A percentile compares a stretch with the other conserved stretches of the same genome.
These are phyloP conservation scores for Diaporthe destruens DNA, from an alignment of 2,329 filamentous ascomycete species.

Conservation along the genomic window DNA sequence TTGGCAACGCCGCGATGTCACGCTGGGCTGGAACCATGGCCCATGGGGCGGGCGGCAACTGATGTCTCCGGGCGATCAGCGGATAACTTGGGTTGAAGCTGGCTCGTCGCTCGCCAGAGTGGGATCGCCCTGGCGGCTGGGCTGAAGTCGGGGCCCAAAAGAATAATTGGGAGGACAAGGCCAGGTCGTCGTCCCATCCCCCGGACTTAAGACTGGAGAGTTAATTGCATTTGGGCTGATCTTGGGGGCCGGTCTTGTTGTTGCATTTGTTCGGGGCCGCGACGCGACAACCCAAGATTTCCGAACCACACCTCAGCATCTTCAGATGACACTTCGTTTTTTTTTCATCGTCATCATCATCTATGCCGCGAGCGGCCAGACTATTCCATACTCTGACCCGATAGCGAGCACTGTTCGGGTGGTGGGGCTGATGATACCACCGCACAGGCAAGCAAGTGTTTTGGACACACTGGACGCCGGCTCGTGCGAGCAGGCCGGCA, in stretches of 20 bases:
- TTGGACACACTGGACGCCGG: slow-evolving; percentile 12
- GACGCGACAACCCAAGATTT: not conserved
- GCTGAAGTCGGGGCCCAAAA: slow-evolving; percentile 23
- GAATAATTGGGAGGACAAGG: not conserved
- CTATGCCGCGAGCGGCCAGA: slow-evolving; percentile 2
- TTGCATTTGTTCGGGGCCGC: slow-evolving; percentile 7
- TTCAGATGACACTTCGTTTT: slow-evolving; percentile 27
- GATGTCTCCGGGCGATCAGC: slow-evolving; percentile 34
- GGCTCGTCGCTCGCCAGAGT: not conserved
- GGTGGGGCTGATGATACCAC: not conserved
- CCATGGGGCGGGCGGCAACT: slow-evolving; percentile 30
- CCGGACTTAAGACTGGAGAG: slow-evolving; percentile 4
- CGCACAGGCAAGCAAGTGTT: not conserved
- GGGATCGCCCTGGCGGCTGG: slow-evolving; percentile 25
- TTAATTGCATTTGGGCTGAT: slow-evolving; percentile 18
- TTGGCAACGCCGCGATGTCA: slow-evolving; percentile 30
- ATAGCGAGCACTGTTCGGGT: slow-evolving; percentile 1
- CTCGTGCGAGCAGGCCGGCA: not conserved
- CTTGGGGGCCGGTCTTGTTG: not conserved
- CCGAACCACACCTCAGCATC: not conserved
- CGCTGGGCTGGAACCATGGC: slow-evolving; percentile 4
- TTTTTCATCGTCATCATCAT: not conserved
- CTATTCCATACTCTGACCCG: not conserved
- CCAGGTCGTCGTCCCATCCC: slow-evolving; percentile 23
- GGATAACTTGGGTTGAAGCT: slow-evolving; percentile 26